Percentiles rank a stretch among this genome's conserved stretches.
These are phyloP conservation scores for Aspergillus sclerotioniger DNA, from an alignment of 495 filamentous ascomycete species.

Conservation along the genomic window DNA sequence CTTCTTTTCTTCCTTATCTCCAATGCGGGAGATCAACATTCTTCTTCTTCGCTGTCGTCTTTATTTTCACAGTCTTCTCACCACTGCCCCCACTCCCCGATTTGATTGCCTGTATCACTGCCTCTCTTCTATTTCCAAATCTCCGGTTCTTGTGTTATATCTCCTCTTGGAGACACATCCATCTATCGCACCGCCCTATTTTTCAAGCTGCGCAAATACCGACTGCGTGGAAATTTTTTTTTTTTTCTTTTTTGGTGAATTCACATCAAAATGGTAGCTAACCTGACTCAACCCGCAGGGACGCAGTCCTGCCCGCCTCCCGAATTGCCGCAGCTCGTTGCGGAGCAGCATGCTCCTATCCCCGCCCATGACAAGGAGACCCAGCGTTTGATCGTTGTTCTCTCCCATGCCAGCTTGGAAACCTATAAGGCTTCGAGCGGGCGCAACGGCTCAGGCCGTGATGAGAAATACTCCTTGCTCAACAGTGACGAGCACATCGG, in stretches of 20 bases:
- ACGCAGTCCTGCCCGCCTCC: constrained; percentile 95
- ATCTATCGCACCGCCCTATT: neutral
- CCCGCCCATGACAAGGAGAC: constrained; percentile 81
- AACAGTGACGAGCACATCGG: constrained; percentile 99
- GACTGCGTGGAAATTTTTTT: neutral
- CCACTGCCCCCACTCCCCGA: neutral
- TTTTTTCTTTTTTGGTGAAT: neutral
- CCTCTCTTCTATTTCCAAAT: neutral
- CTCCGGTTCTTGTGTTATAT: neutral
- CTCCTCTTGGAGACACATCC: neutral
- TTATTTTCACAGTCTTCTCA: neutral
- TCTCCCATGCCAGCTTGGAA: constrained; percentile 95
- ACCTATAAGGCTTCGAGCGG: constrained; percentile 85
- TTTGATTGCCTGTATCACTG: neutral
- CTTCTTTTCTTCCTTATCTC: constrained; percentile 5
- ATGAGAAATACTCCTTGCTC: constrained; percentile 92
- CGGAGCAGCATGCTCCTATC: constrained; percentile 88
- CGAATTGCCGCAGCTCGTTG: constrained; percentile 82
- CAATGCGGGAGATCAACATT: neutral
- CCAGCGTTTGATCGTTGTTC: constrained; percentile 87
- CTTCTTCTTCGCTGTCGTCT: neutral
- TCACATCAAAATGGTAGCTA: constrained; percentile 20
- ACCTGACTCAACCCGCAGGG: constrained; percentile 42
- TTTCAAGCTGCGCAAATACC: neutral
- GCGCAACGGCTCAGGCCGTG: constrained; percentile 63